Base-by-base conservation (phyloP, 164 flowering plant species). In the Vitis amurensis region DNA sequence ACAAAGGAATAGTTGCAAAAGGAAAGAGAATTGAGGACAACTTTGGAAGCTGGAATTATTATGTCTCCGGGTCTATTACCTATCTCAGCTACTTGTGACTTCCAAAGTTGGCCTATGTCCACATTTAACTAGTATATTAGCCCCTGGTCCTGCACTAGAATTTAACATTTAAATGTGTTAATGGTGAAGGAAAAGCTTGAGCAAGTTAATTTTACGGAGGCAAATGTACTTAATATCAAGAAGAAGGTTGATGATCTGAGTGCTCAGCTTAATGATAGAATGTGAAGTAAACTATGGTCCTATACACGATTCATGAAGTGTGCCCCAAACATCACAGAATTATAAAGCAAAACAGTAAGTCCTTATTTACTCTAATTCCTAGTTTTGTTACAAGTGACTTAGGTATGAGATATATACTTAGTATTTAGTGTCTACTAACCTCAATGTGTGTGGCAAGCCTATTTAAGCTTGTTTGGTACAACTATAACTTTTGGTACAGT, bases 1-100 rank as follows among this genome's bases (percentile, higher is more conserved):
- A 76, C 93, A 70, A 84, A 89, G 68, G 90, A 86, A 70, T 85
- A 88, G 79, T 77, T 93, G 79, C 89, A 91, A 47, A 86, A 76
- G 70, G 97, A 96, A 77, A 87, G 79, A 72, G 89, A 89, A 67
- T 70, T 87, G 71, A 85, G 90, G 66, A 80, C 67, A 69, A 67
- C 85, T 64, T 68, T 93, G 68, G 97, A 93, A 86, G 91, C 88
- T 76, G 90, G 84, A 69, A 82, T 88, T 57, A 73, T 74, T 55
- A 76, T 66, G 19, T 69, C 86, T 47, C 63, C 51, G 48, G 82
- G 73, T 15, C 68, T 70, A 29, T 57, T 74, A 5, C 71, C 80
- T 57, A n/a, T 64, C 71, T 76, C 88, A 55, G 71, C 78, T 17
- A 67, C 27, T 59, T 66, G 88, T 57, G 88, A 87, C 27, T 23